These are phyloP conservation scores for Raffaelea deltoideospora DNA, from an alignment of 2,329 filamentous ascomycete genomes.

Conservation along the genomic window DNA sequence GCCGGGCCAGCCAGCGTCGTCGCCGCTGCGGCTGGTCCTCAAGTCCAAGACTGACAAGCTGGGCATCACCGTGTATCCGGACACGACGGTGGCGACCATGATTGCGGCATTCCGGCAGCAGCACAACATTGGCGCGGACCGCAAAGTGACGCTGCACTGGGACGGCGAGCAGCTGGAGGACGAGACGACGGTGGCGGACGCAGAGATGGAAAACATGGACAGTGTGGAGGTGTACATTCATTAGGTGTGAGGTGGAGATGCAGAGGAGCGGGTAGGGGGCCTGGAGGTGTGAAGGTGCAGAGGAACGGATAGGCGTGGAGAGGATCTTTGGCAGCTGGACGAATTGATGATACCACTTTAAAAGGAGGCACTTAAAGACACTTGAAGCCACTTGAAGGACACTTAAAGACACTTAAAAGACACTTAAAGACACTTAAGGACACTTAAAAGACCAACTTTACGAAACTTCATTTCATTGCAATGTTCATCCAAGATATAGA, in stretches of 20 bases:
- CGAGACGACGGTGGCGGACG: constrained; percentile 42
- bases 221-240: constrained; percentile 58
- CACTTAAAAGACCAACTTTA: too few species aligned
- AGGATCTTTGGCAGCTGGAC: too few species aligned
- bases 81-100: constrained; percentile 47
- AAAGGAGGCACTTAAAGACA: too few species aligned
- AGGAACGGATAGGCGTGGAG: too few species aligned
- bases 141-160: constrained; percentile 48
- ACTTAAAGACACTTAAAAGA: too few species aligned
- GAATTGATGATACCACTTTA: too few species aligned
- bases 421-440: too few species aligned
- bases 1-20: constrained; percentile 9
- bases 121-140: constrained; percentile 32
- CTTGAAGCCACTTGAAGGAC: too few species aligned
- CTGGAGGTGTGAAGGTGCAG: too few species aligned
- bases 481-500: too few species aligned
- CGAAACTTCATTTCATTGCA: too few species aligned
- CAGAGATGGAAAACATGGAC: constrained; percentile 63
- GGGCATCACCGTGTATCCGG: constrained; percentile 33
- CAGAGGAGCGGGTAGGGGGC: too few species aligned
- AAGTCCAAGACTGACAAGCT: constrained; percentile 36
- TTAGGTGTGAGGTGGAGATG: constrained; percentile 14
- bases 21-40: constrained; percentile 33
- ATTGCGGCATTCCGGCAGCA: constrained; percentile 44
- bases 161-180: constrained; percentile 60